A percentile compares a stretch with the other conserved stretches of the same genome.
These are phyloP conservation scores for Botryosphaeria dothidea DNA, from an alignment of 2,329 filamentous ascomycete species.

Conservation along the genomic window DNA sequence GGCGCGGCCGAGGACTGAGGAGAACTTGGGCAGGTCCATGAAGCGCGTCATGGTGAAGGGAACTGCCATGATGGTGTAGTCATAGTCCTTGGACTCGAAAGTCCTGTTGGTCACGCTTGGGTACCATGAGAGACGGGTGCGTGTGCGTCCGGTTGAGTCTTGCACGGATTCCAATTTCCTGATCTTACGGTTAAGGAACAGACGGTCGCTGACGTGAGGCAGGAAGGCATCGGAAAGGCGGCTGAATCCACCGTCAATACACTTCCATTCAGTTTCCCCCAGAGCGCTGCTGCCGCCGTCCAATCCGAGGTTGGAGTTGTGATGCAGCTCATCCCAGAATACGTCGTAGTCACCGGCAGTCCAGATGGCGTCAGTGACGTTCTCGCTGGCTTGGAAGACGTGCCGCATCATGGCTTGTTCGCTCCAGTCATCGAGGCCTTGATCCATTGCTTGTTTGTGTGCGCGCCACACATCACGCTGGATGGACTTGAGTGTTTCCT, in stretches of 20 bases:
- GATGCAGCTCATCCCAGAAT: conserved; percentile 6
- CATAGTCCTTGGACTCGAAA: background rate
- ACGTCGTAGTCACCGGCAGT: conserved; percentile 12
- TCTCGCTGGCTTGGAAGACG: conserved; percentile 2
- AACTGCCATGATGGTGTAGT: conserved; percentile 6
- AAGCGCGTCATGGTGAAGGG: conserved; percentile 13
- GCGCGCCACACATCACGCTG: background rate
- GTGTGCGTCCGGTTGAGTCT: background rate
- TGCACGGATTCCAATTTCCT: background rate
- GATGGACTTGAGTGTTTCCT: background rate
- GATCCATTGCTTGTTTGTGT: conserved; percentile 1
- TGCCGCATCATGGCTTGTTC: conserved; percentile 2
- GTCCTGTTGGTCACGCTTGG: background rate
- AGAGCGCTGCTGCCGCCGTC: background rate
- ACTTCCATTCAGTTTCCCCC: background rate
- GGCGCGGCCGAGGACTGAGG: background rate
- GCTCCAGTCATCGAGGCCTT: conserved; percentile 4
- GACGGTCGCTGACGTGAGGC: background rate
- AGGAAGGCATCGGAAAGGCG: background rate
- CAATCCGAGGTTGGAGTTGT: conserved; percentile 10
- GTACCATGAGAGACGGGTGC: conserved; percentile 7
- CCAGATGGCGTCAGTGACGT: conserved; percentile 7
- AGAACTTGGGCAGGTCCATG: conserved; percentile 1
- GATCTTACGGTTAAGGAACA: background rate
- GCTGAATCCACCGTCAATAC: conserved; percentile 11